Evolutionary conservation across 2,329 filamentous ascomycete genomes (phyloP).

Genomic region (Trichoderma atroviride): DNA sequence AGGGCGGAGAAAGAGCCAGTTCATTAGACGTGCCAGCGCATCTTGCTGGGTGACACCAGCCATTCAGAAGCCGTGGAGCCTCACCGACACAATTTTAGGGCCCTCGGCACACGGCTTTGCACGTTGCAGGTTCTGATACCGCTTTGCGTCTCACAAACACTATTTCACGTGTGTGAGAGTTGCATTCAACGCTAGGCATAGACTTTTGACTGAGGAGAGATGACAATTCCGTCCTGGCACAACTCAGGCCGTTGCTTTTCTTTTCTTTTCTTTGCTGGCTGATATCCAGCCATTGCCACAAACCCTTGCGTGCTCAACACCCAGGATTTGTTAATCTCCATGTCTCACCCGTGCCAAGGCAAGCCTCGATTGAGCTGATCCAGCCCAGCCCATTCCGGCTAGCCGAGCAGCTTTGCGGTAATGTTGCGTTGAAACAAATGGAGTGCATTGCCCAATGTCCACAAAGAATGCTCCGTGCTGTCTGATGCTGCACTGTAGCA

Average conservation of each 20-base stretch:
- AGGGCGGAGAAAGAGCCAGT: conserved; percentile 9
- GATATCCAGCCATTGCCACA: neutral
- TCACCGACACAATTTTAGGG: conserved; percentile 21
- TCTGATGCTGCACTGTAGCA: neutral
- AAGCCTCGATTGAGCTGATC: conserved; percentile 18
- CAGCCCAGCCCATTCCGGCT: conserved; percentile 15
- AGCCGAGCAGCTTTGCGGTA: neutral
- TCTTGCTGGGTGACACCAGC: conserved; percentile 16
- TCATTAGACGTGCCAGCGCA: conserved; percentile 16
- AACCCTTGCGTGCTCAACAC: conserved; percentile 13
- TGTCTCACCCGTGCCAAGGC: neutral
- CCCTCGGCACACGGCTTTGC: conserved; percentile 8
- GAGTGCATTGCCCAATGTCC: conserved; percentile 4
- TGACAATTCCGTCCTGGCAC: neutral
- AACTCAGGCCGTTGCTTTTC: neutral
- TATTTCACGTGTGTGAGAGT: neutral
- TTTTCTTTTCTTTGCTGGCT: neutral
- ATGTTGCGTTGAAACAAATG: conserved; percentile 11
- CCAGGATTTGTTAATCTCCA: conserved; percentile 6
- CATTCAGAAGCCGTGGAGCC: conserved; percentile 14
- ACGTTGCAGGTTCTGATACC: neutral
- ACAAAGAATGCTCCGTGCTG: neutral
- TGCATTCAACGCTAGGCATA: neutral
- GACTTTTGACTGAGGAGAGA: neutral
- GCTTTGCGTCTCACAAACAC: neutral